phyloP scores from a whole-genome alignment of 306 rosid species.

The Morella rubra region DNA sequence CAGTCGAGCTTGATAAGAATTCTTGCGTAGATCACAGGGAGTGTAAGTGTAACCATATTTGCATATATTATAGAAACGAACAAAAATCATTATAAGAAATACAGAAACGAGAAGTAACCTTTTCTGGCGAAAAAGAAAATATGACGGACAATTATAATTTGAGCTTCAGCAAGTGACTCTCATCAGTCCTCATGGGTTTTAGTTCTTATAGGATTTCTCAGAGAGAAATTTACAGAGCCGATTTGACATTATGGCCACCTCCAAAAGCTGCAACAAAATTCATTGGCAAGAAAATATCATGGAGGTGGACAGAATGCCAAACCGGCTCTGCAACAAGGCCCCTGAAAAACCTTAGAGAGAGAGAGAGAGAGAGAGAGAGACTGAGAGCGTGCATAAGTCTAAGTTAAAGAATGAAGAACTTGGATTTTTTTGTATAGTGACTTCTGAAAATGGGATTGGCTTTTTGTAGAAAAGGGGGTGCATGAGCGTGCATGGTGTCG shows the following conservation, averaged over 20 bases:
- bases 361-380: background rate
- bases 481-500: conserved; percentile 63
- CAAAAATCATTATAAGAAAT: background rate
- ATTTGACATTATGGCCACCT: conserved; percentile 93
- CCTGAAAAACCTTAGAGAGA: conserved; percentile 45
- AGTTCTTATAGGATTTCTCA: background rate
- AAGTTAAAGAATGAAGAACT: background rate
- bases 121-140: background rate
- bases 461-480: conserved; percentile 43
- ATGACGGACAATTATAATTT: background rate
- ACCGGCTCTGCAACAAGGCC: conserved; percentile 53
- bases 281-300: background rate
- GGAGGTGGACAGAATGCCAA: conserved; percentile 71
- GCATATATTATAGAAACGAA: background rate
- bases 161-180: background rate
- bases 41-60: background rate
- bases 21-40: background rate
- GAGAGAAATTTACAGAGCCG: conserved; percentile 36
- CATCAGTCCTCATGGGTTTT: background rate
- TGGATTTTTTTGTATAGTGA: background rate
- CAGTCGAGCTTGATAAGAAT: background rate
- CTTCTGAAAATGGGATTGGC: conserved; percentile 31
- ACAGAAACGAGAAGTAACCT: background rate
- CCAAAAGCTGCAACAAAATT: conserved; percentile 3
- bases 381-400: background rate